A percentile compares a stretch with the other conserved stretches of the same genome.
Evolutionary conservation across 345 rosid species (phyloP).

Genomic region (Arabis hirsuta): DNA sequence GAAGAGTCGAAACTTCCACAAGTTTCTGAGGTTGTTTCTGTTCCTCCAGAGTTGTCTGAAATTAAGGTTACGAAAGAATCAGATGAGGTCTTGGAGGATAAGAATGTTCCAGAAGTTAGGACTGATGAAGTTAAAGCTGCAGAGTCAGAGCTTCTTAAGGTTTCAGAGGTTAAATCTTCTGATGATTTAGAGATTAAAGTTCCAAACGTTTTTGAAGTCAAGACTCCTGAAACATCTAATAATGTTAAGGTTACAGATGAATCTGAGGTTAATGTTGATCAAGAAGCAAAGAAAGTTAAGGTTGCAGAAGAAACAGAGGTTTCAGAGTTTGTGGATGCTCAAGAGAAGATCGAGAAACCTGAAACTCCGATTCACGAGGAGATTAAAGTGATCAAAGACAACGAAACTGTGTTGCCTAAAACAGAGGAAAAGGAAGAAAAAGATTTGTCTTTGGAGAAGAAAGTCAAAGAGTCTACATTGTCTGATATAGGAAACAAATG

Average conservation of each 20-base stretch:
- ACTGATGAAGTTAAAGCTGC: conserved; percentile 32
- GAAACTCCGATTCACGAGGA: conserved; percentile 12
- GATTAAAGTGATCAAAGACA: not conserved
- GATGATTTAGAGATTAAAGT: conserved; percentile 35
- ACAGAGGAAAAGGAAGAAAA: conserved; percentile 17
- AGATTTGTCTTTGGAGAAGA: conserved; percentile 24
- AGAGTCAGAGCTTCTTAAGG: conserved; percentile 35
- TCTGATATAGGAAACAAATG: conserved; percentile 28
- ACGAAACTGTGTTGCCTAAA: conserved; percentile 1
- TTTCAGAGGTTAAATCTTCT: conserved; percentile 33
- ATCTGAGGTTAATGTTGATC: conserved; percentile 12
- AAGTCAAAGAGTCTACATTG: conserved; percentile 30
- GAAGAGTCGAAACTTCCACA: conserved; percentile 15
- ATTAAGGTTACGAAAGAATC: conserved; percentile 29
- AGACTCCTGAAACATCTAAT: conserved; percentile 16
- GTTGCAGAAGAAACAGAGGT: conserved; percentile 8
- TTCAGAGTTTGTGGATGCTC: conserved; percentile 35
- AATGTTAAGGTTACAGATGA: not conserved
- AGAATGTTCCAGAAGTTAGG: conserved; percentile 21
- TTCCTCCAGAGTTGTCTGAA: conserved; percentile 16
- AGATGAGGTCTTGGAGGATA: conserved; percentile 25
- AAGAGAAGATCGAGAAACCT: conserved; percentile 29
- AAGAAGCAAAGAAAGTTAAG: conserved; percentile 18
- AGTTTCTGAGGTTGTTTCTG: not conserved
- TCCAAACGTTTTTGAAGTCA: conserved; percentile 29